phyloP scores from a whole-genome alignment of 1,284 basidiomycete genomes.

The Neonothopanus nambi region DNA sequence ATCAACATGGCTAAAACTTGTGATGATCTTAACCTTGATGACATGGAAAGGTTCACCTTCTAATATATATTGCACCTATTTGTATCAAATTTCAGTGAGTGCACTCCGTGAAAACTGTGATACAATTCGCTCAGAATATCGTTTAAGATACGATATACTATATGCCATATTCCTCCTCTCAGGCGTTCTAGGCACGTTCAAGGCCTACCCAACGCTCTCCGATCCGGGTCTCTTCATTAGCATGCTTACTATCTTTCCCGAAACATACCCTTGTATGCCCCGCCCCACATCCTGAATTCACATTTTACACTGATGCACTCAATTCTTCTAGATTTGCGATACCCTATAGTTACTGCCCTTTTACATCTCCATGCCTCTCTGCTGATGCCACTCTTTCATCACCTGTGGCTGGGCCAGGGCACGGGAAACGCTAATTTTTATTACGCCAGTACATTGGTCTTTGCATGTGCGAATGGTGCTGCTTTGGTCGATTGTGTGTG shows the following conservation, averaged over 20 bases:
- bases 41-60: slow-evolving; percentile 70
- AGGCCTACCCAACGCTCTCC: slow-evolving; percentile 89
- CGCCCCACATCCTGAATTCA: not conserved
- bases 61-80: slow-evolving; percentile 84
- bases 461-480: slow-evolving; percentile 86
- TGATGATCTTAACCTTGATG: slow-evolving; percentile 21
- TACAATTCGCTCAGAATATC: not conserved
- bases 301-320: slow-evolving; percentile 2
- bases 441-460: slow-evolving; percentile 94
- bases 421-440: slow-evolving; percentile 99
- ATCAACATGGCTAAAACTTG: slow-evolving; percentile 6
- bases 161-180: slow-evolving; percentile 78
- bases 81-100: slow-evolving; percentile 85
- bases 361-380: slow-evolving; percentile 85
- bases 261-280: slow-evolving; percentile 71
- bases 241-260: slow-evolving; percentile 82
- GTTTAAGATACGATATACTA: slow-evolving; percentile 75
- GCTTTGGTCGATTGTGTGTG: slow-evolving; percentile 81
- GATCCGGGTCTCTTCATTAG: slow-evolving; percentile 87
- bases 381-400: slow-evolving; percentile 89
- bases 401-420: slow-evolving; percentile 89
- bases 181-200: slow-evolving; percentile 84
- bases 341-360: slow-evolving; percentile 85
- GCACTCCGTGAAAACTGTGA: not conserved
- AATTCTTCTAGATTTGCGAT: slow-evolving; percentile 67